Evolutionary conservation across 768 basidiomycete genomes (phyloP), one percentile per base, ranked within the genome.

Genomic region (Leccinum subtestaceum): DNA sequence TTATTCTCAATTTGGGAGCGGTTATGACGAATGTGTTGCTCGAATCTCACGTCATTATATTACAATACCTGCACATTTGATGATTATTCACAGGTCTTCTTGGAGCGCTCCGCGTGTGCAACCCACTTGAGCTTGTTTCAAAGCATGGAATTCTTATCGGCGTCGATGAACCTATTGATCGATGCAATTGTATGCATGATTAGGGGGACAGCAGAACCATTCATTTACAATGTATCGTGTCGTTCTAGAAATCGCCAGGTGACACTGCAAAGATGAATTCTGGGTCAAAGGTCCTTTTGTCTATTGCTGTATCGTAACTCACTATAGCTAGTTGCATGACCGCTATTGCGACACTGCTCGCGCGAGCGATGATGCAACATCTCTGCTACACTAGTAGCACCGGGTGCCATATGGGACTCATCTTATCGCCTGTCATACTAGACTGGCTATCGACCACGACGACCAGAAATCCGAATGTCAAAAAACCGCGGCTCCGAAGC

Each of bases 141-240:
- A 40, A 40, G 40, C n/a, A 40, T n/a, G 38, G 40, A n/a, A 40
- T 10, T 40, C 40, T 40, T 17, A 15, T n/a, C 40, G 40, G 40
- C 40, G 40, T n/a, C n/a, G n/a, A 40, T 40, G n/a, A 10, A 40
- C n/a, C 21, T 43, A 31, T 36, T 40, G 34, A 31, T 17, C 15
- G 48, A 21, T 34, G 4, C 29, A 13, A 27, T 49, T 11, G 58
- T 4, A 29, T 34, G 34, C 5, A 34, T 34, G 34, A 34, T 36
- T 36, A 13, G 32, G 12, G 31, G 32, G 32, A 34, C 32, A 34
- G 32, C 32, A 34, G 4, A 36, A 36, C 59, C 53, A 59, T 65
- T n/a, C 43, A 55, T 61, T 58, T 53, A 36, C 25, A n/a, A 53
- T 49, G 58, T 54, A 50, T 43, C 5, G 9, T 53, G 15, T 48